A percentile compares a stretch with the other conserved stretches of the same genome.
Evolutionary conservation across 2,329 filamentous ascomycete genomes (phyloP).

Genomic region (Venturia effusa): DNA sequence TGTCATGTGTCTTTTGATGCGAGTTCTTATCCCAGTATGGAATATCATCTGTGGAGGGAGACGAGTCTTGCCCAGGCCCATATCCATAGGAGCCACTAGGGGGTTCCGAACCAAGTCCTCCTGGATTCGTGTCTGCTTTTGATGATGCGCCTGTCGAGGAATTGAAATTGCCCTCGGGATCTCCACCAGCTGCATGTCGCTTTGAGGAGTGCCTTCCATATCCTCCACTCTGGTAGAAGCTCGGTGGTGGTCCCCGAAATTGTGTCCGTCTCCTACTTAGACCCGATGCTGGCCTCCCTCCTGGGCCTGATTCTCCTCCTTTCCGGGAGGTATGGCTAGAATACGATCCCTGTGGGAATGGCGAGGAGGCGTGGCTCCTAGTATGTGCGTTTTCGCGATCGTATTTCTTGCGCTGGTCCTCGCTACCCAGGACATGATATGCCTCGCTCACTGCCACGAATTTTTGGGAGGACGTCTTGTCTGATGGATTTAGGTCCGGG

Average conservation of each 20-base stretch:
- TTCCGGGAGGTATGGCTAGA: slow-evolving; percentile 19
- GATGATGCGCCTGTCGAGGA: slow-evolving; percentile 13
- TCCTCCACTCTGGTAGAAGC: slow-evolving; percentile 73
- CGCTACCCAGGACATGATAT: slow-evolving; percentile 64
- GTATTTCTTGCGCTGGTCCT: slow-evolving; percentile 66
- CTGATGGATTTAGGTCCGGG: slow-evolving; percentile 71
- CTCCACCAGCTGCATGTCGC: slow-evolving; percentile 8
- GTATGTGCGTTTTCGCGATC: slow-evolving; percentile 40
- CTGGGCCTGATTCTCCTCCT: slow-evolving; percentile 44
- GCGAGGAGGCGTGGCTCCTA: slow-evolving; percentile 20
- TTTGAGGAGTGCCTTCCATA: slow-evolving; percentile 50
- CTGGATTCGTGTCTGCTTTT: slow-evolving; percentile 17
- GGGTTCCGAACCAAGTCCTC: slow-evolving; percentile 52
- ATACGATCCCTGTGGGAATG: slow-evolving; percentile 16
- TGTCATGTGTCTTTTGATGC: slow-evolving; percentile 60
- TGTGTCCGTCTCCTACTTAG: slow-evolving; percentile 63
- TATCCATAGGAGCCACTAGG: slow-evolving; percentile 17
- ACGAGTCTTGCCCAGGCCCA: neutral
- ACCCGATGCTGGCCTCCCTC: slow-evolving; percentile 68
- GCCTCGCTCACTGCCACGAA: slow-evolving; percentile 81
- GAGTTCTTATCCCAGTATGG: slow-evolving; percentile 68
- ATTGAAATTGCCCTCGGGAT: slow-evolving; percentile 17
- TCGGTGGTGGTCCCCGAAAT: slow-evolving; percentile 79
- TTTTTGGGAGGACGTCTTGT: slow-evolving; percentile 47
- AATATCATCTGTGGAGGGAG: slow-evolving; percentile 35